phyloP scores from a whole-genome alignment of 805 yeast genomes.

The Pichia phayaonensis region DNA sequence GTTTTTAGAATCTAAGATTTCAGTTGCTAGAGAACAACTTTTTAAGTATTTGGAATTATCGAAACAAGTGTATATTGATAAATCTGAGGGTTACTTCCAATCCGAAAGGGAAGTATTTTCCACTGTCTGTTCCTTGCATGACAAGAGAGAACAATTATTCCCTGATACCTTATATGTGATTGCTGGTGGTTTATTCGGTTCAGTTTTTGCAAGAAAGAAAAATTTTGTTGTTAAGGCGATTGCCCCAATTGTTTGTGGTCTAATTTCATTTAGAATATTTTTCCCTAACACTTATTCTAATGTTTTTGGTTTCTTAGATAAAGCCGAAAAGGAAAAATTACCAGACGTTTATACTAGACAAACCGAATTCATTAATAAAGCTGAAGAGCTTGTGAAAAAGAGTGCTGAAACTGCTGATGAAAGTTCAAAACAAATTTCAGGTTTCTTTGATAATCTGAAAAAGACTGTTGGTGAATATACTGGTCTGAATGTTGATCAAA shows the following conservation, averaged over 20 bases:
- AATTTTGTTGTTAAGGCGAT: conserved; percentile 45
- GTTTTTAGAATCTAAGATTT: conserved; percentile 41
- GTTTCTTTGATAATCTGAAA: conserved; percentile 28
- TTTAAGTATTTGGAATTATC: conserved; percentile 28
- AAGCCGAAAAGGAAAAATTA: conserved; percentile 48
- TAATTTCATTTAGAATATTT: conserved; percentile 57
- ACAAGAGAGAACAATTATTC: conserved; percentile 56
- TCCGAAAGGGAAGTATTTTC: conserved; percentile 57
- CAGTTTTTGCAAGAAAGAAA: conserved; percentile 63
- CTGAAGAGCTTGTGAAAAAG: conserved; percentile 36
- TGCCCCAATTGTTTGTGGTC: conserved; percentile 55
- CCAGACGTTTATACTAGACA: conserved; percentile 65
- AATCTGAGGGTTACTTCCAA: conserved; percentile 42
- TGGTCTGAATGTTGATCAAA: conserved; percentile 63
- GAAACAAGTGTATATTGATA: conserved; percentile 36
- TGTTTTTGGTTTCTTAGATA: conserved; percentile 50
- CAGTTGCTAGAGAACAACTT: conserved; percentile 38
- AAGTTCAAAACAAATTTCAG: conserved; percentile 32
- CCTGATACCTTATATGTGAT: conserved; percentile 65
- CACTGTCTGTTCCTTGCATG: conserved; percentile 58
- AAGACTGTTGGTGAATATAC: conserved; percentile 45
- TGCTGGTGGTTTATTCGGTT: conserved; percentile 65
- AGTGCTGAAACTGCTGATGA: conserved; percentile 37
- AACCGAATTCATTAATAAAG: conserved; percentile 36
- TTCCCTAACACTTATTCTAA: conserved; percentile 67